phyloP scores from a whole-genome alignment of 306 rosid species.

The Medicago arabica region DNA sequence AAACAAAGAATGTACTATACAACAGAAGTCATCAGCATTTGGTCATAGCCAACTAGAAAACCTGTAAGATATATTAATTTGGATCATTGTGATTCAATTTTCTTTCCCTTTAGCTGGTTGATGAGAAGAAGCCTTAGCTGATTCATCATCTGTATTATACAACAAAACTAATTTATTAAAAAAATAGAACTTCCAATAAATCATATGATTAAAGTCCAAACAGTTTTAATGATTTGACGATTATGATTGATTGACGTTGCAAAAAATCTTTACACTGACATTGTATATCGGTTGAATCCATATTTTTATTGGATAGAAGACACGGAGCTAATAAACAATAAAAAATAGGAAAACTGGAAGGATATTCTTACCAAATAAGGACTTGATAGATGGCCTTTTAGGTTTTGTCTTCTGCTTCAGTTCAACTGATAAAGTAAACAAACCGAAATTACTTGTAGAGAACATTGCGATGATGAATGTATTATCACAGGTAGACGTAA shows the following conservation, averaged over 20 bases:
- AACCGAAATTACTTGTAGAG: constrained; percentile 17
- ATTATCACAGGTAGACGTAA: neutral
- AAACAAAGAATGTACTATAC: neutral
- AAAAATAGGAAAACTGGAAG: constrained; percentile 4
- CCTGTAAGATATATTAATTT: constrained; percentile 41
- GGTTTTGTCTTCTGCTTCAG: constrained; percentile 81
- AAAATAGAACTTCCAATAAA: too few relatives aligned
- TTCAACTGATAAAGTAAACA: constrained; percentile 63
- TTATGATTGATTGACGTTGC: too few relatives aligned
- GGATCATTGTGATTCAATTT: constrained; percentile 59
- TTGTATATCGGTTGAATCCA: neutral
- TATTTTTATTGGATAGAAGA: constrained; percentile 3
- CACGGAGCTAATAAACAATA: constrained; percentile 4
- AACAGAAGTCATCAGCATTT: constrained; percentile 44
- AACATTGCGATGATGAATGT: constrained; percentile 18
- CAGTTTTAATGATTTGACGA: too few relatives aligned
- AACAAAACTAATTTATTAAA: constrained; percentile 13
- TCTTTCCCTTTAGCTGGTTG: constrained; percentile 79
- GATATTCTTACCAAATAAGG: constrained; percentile 76
- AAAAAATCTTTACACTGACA: too few relatives aligned
- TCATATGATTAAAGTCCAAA: neutral
- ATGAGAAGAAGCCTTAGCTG: constrained; percentile 52
- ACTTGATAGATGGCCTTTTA: constrained; percentile 87
- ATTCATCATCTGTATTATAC: constrained; percentile 71
- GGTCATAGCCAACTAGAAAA: constrained; percentile 47